A percentile compares a stretch with the other conserved stretches of the same genome.
phyloP scores from a whole-genome alignment of 2,329 filamentous ascomycete genomes.

The Colletotrichum sublineola region DNA sequence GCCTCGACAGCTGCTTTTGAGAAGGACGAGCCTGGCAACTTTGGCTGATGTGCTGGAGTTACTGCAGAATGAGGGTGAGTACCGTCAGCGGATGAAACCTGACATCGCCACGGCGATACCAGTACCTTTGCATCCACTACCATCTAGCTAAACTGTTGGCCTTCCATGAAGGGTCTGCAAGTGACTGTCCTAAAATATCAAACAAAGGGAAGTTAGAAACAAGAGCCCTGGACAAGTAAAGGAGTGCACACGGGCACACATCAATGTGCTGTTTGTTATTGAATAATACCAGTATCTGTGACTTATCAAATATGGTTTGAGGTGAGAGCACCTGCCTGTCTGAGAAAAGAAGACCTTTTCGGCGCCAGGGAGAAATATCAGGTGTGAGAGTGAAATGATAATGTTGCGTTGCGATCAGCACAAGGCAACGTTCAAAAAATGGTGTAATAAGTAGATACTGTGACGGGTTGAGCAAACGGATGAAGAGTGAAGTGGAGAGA shows the following conservation, averaged over 20 bases:
- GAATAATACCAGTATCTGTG: not conserved
- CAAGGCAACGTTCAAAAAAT: not conserved
- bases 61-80: not conserved
- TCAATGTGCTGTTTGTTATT: not conserved
- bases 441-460: not conserved
- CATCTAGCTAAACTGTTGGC: not conserved
- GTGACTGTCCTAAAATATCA: not conserved
- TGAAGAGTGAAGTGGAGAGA: not conserved
- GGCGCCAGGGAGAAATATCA: not conserved
- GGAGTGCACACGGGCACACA: not conserved
- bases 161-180: not conserved
- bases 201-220: not conserved
- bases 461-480: not conserved
- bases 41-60: not conserved
- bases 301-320: not conserved
- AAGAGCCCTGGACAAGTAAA: not conserved
- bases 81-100: not conserved
- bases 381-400: too few relatives aligned
- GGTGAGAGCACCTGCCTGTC: too few relatives aligned
- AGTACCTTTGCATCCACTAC: not conserved
- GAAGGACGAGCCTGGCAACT: not conserved
- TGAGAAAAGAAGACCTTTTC: not conserved
- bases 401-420: too few relatives aligned
- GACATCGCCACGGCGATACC: slow-evolving; percentile 5
- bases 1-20: not conserved